Percentiles rank a stretch among this genome's conserved stretches.
These are phyloP conservation scores for Tanacetum coccineum DNA, from an alignment of 129 eudicot species.

Conservation along the genomic window DNA sequence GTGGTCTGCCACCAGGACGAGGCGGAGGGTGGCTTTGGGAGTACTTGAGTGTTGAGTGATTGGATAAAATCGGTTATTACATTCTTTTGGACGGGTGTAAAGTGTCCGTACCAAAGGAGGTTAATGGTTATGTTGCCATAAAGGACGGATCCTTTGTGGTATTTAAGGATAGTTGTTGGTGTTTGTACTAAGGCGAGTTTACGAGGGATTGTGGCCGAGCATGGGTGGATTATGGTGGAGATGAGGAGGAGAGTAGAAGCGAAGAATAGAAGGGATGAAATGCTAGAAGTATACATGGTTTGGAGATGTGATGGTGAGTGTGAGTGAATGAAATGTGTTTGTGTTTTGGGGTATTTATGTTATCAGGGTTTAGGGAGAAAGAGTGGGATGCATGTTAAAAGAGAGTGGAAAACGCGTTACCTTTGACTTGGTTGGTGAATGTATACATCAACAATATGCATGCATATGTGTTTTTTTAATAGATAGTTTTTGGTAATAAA, in stretches of 20 bases:
- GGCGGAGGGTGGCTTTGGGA: conserved; percentile 47
- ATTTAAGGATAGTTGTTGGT: conserved; percentile 49
- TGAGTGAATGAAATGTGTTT: conserved; percentile 3
- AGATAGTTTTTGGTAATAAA: background rate
- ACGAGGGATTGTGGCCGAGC: conserved; percentile 38
- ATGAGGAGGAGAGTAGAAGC: conserved; percentile 24
- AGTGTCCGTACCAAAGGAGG: conserved; percentile 76
- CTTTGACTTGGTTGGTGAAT: conserved; percentile 11
- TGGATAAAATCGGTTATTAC: conserved; percentile 52
- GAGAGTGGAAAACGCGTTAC: conserved; percentile 26
- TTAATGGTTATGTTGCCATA: conserved; percentile 62
- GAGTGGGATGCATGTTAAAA: conserved; percentile 28
- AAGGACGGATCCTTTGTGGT: conserved; percentile 66
- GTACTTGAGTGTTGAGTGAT: conserved; percentile 36
- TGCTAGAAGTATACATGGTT: conserved; percentile 19
- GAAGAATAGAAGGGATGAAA: background rate
- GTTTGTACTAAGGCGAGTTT: conserved; percentile 50
- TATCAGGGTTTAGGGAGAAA: conserved; percentile 9
- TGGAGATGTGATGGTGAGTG: background rate
- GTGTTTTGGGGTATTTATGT: conserved; percentile 27
- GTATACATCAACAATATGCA: conserved; percentile 21
- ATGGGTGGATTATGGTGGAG: conserved; percentile 28
- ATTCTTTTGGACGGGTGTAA: conserved; percentile 52
- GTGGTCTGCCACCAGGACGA: conserved; percentile 86
- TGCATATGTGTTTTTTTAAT: conserved; percentile 12